Conservation (phyloP, 2,329 filamentous ascomycete genomes). For the Fonsecaea erecta region DNA sequence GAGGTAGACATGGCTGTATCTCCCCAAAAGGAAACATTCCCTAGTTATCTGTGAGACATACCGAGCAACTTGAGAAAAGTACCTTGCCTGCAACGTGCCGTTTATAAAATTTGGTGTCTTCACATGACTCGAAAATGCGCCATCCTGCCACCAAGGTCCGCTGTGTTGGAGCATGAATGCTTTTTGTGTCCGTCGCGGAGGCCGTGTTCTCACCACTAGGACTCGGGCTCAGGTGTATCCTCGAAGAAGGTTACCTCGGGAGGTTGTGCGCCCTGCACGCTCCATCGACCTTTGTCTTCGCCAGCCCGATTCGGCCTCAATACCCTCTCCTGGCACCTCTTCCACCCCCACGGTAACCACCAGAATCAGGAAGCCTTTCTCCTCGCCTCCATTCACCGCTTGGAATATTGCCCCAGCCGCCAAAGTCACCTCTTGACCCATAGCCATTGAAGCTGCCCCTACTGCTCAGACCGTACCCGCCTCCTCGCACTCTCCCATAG, state of each 20-base stretch:
- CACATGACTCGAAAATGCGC: constrained; percentile 1
- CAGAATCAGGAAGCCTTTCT: constrained; percentile 50
- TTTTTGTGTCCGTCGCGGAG: not conserved
- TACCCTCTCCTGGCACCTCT: constrained; percentile 29
- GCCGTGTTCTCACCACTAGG: not conserved
- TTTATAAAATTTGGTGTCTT: not conserved
- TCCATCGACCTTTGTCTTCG: too few species aligned
- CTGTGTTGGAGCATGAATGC: not conserved
- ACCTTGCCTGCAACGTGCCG: not conserved
- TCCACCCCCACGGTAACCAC: constrained; percentile 47
- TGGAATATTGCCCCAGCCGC: constrained; percentile 43
- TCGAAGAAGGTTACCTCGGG: not conserved
- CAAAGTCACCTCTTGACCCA: constrained; percentile 45
- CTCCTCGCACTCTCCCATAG: constrained; percentile 47
- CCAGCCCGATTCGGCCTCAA: not conserved
- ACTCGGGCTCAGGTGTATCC: not conserved
- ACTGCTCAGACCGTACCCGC: constrained; percentile 48
- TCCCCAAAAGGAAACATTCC: constrained; percentile 10
- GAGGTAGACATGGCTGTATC: not conserved
- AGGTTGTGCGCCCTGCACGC: not conserved
- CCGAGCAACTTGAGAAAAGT: not conserved
- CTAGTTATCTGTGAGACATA: not conserved
- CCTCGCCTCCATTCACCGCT: constrained; percentile 56
- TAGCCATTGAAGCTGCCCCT: constrained; percentile 48
- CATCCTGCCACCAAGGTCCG: not conserved